phyloP scores from a whole-genome alignment of 768 basidiomycete genomes.

The Butyriboletus loyo region DNA sequence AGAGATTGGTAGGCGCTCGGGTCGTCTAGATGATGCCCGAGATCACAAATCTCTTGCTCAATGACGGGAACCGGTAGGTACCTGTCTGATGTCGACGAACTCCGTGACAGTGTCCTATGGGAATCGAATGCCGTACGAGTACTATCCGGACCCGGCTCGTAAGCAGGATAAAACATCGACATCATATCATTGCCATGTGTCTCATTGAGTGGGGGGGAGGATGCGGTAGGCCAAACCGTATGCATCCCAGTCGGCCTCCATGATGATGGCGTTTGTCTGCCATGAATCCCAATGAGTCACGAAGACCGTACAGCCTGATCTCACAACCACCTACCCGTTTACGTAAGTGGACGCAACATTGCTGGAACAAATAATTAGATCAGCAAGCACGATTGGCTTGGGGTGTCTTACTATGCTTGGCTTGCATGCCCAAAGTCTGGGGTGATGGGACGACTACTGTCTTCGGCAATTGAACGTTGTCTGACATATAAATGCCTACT shows the following conservation, averaged over 20 bases:
- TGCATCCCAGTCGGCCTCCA: neutral
- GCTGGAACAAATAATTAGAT: neutral
- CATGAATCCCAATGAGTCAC: neutral
- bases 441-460: no score
- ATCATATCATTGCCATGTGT: neutral
- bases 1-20: neutral
- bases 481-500: neutral
- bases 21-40: neutral
- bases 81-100: neutral
- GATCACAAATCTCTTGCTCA: neutral
- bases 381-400: neutral
- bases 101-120: neutral
- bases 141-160: no score
- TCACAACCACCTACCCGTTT: neutral
- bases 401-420: neutral
- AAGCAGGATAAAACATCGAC: neutral
- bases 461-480: neutral
- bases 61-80: neutral
- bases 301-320: no score
- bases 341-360: neutral
- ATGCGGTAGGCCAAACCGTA: no score
- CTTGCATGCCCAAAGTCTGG: no score
- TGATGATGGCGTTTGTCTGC: neutral
- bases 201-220: neutral
- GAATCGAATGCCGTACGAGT: neutral